These are phyloP conservation scores for Hyaloscypha bicolor DNA, from an alignment of 495 filamentous ascomycete genomes.

Conservation along the genomic window DNA sequence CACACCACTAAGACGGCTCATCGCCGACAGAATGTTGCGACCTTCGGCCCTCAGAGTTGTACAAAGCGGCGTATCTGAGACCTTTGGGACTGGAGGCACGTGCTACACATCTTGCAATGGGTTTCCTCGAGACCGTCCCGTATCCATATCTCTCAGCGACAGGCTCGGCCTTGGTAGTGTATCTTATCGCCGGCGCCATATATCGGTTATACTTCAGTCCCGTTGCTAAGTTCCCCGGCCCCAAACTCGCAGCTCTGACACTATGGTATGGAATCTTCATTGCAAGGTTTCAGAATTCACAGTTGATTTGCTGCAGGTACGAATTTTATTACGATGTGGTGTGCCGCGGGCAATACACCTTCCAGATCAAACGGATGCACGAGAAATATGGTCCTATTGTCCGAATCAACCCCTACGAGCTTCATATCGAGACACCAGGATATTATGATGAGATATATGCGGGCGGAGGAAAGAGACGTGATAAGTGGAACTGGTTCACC, in stretches of 20 bases:
- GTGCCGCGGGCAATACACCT: slow-evolving; percentile 29
- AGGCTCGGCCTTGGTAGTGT: background rate
- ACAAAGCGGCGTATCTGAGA: background rate
- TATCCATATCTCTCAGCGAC: background rate
- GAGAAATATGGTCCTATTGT: slow-evolving; percentile 56
- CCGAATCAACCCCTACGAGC: slow-evolving; percentile 58
- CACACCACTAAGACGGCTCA: background rate
- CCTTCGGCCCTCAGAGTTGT: background rate
- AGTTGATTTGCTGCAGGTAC: slow-evolving; percentile 15
- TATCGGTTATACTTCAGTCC: slow-evolving; percentile 46
- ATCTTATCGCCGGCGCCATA: slow-evolving; percentile 5
- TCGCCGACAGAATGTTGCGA: background rate
- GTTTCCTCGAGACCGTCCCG: background rate
- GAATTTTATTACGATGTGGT: slow-evolving; percentile 45
- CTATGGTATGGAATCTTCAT: slow-evolving; percentile 40
- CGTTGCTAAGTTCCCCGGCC: slow-evolving; percentile 49
- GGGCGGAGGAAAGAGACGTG: slow-evolving; percentile 8
- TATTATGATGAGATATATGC: slow-evolving; percentile 54
- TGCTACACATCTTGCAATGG: background rate
- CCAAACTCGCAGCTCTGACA: slow-evolving; percentile 47
- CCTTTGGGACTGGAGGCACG: background rate
- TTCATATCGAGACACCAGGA: slow-evolving; percentile 56
- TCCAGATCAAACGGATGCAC: slow-evolving; percentile 35
- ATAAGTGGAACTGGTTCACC: slow-evolving; percentile 26
- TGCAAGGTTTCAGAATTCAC: background rate